Percentiles rank a stretch among this genome's conserved stretches.
Conservation (phyloP, 139 green algal genomes). For the Volvox africanus region DNA sequence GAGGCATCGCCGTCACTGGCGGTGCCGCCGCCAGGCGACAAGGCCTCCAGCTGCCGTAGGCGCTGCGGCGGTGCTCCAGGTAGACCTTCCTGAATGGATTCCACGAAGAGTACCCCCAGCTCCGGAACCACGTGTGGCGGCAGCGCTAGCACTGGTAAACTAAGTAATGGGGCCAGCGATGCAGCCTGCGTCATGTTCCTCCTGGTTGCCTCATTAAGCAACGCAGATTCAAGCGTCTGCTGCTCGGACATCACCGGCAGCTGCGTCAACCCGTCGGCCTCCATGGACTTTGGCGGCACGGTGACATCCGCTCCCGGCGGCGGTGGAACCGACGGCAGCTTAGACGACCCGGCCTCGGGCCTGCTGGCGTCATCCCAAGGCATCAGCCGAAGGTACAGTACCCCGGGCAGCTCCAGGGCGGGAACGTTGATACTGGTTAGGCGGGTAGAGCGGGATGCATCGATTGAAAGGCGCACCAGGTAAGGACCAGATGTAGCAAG, state of each 20-base stretch:
- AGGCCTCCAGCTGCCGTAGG: not conserved
- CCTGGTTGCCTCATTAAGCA: too few relatives aligned
- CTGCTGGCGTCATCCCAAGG: not conserved
- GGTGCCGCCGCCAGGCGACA: too few relatives aligned
- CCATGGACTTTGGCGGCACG: not conserved
- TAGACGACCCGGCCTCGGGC: not conserved
- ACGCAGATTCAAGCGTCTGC: too few relatives aligned
- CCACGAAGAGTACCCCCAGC: not conserved
- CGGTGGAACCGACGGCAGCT: not conserved
- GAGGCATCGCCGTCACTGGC: not conserved
- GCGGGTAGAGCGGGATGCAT: not conserved
- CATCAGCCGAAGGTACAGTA: not conserved
- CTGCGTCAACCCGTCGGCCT: too few relatives aligned
- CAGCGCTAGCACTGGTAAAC: not conserved
- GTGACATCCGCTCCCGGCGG: not conserved
- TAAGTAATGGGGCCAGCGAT: not conserved
- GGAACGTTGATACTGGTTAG: not conserved
- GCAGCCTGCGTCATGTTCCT: not conserved
- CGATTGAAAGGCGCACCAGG: too few relatives aligned
- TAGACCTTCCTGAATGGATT: not conserved
- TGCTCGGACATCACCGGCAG: too few relatives aligned
- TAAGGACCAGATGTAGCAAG: too few relatives aligned
- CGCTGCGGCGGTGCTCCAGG: not conserved
- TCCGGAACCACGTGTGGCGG: constrained; percentile 30
- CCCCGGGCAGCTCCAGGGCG: not conserved